These are phyloP conservation scores for Blepharisma undulans DNA, from an alignment of 169 alveolate species.

Conservation along the genomic window DNA sequence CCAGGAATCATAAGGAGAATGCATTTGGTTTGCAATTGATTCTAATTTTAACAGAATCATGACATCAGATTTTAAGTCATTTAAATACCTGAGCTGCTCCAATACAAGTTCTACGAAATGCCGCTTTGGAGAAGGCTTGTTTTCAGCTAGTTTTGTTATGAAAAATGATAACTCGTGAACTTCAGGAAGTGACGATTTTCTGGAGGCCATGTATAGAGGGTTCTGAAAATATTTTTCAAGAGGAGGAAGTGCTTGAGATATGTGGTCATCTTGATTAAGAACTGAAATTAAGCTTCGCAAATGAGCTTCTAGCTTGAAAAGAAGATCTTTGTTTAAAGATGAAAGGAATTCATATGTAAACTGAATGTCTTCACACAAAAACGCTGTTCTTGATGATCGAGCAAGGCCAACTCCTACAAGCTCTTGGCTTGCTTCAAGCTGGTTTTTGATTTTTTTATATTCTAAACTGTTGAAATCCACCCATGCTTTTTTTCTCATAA, in stretches of 20 bases:
- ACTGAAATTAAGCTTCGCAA: background rate
- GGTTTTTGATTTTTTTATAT: background rate
- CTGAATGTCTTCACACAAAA: conserved; percentile 1
- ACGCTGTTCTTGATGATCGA: background rate
- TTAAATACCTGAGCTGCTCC: background rate
- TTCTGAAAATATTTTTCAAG: background rate
- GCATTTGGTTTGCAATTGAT: background rate
- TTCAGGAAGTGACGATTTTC: background rate
- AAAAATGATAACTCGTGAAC: background rate
- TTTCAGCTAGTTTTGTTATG: background rate
- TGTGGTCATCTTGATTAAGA: background rate
- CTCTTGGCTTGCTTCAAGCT: background rate
- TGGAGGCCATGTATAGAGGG: background rate
- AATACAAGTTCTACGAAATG: background rate
- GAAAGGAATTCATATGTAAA: background rate
- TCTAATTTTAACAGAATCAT: background rate
- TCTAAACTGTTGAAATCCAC: background rate
- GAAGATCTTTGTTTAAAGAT: background rate
- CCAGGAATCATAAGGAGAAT: background rate
- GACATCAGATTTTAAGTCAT: background rate
- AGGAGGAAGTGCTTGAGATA: background rate
- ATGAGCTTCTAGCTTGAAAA: background rate
- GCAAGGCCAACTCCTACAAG: conserved; percentile 4
- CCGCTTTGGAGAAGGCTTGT: background rate
- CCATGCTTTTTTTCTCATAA: background rate